Conservation (phyloP, 805 yeast genomes). For the Kurtzmaniella cleridarum region DNA sequence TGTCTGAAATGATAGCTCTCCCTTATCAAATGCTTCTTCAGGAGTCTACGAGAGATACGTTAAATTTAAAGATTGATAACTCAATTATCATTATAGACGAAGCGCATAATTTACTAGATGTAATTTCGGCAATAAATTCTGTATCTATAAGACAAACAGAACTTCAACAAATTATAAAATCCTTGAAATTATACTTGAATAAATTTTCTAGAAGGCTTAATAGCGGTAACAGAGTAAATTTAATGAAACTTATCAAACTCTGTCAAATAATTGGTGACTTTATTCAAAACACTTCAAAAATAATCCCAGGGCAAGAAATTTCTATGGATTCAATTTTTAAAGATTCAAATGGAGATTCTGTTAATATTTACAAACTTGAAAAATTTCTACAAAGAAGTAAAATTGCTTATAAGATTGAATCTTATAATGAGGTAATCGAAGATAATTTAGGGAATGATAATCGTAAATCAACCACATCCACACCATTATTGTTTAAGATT, state of each 20-base stretch:
- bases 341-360: slow-evolving; percentile 58
- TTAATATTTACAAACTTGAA: slow-evolving; percentile 66
- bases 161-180: slow-evolving; percentile 37
- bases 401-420: slow-evolving; percentile 78
- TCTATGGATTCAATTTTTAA: slow-evolving; percentile 47
- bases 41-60: slow-evolving; percentile 49
- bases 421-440: slow-evolving; percentile 43
- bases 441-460: slow-evolving; percentile 7
- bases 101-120: slow-evolving; percentile 84
- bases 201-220: slow-evolving; percentile 64
- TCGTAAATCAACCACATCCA: slow-evolving; percentile 16
- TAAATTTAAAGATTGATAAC: slow-evolving; percentile 54
- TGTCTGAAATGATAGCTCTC: slow-evolving; percentile 71
- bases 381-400: slow-evolving; percentile 61
- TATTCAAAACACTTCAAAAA: slow-evolving; percentile 27
- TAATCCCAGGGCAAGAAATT: slow-evolving; percentile 51
- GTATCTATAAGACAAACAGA: slow-evolving; percentile 48
- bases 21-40: slow-evolving; percentile 81
- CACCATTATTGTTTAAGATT: slow-evolving; percentile 62
- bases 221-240: slow-evolving; percentile 64
- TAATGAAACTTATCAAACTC: slow-evolving; percentile 58
- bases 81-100: slow-evolving; percentile 82
- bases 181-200: slow-evolving; percentile 49
- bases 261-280: slow-evolving; percentile 48
- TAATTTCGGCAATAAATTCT: slow-evolving; percentile 66